These are phyloP conservation scores for Colletotrichum shisoi DNA, from an alignment of 2,329 filamentous ascomycete species.

Conservation along the genomic window DNA sequence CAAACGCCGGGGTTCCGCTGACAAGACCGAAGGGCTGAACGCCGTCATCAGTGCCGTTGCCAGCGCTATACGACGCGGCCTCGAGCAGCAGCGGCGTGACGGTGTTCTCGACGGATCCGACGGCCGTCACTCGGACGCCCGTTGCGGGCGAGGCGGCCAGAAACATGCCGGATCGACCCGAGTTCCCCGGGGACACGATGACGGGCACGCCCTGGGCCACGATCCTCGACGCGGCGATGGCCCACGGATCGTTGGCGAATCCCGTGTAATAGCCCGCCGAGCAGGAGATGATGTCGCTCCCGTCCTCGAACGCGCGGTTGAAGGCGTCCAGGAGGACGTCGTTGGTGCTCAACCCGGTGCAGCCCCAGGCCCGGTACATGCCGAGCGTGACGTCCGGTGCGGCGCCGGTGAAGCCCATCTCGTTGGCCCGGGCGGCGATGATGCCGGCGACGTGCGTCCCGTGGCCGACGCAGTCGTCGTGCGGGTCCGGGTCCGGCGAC, in stretches of 20 bases:
- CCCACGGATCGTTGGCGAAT: constrained; percentile 45
- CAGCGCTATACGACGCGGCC: not conserved
- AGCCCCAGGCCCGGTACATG: constrained; percentile 52
- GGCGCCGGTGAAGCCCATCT: constrained; percentile 51
- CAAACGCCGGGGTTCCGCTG: constrained; percentile 11
- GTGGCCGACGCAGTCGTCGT: constrained; percentile 49
- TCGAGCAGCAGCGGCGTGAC: constrained; percentile 36
- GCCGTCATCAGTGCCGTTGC: not conserved
- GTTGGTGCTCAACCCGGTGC: constrained; percentile 46
- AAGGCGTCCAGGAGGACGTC: constrained; percentile 54
- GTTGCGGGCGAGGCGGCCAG: constrained; percentile 40
- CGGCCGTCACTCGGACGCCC: constrained; percentile 41
- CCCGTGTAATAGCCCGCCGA: constrained; percentile 43
- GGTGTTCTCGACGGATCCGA: constrained; percentile 40
- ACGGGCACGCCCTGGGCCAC: constrained; percentile 44
- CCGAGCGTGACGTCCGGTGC: constrained; percentile 53
- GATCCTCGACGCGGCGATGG: constrained; percentile 44
- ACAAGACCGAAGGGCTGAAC: constrained; percentile 30
- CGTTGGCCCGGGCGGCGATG: constrained; percentile 53
- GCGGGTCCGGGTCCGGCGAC: constrained; percentile 52
- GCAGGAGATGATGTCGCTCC: constrained; percentile 47
- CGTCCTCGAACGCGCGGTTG: constrained; percentile 54
- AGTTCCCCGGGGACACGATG: constrained; percentile 45
- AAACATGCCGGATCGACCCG: constrained; percentile 42
- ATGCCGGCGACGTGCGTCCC: constrained; percentile 50